A percentile compares a stretch with the other conserved stretches of the same genome.
These are phyloP conservation scores for Aaosphaeria pasadenensis DNA, from an alignment of 2,329 filamentous ascomycete species.

Conservation along the genomic window DNA sequence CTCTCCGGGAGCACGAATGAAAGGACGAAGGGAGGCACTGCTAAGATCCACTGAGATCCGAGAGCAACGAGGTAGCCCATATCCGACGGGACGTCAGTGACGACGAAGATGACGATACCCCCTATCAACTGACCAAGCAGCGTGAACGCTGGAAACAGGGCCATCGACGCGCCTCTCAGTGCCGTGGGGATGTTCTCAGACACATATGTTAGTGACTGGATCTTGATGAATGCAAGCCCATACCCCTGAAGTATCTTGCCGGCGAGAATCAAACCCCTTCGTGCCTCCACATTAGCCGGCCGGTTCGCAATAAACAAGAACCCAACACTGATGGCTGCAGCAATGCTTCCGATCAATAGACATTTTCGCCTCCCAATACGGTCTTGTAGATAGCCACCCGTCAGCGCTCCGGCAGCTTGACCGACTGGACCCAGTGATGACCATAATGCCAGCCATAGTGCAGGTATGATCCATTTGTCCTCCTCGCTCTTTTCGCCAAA, in stretches of 20 bases:
- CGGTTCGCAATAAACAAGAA: conserved; percentile 34
- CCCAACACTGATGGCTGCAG: conserved; percentile 39
- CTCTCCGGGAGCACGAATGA: conserved; percentile 48
- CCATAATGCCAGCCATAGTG: conserved; percentile 47
- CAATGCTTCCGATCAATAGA: conserved; percentile 34
- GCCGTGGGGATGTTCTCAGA: conserved; percentile 44
- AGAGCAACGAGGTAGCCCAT: conserved; percentile 37
- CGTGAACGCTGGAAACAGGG: conserved; percentile 45
- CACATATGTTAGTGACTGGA: conserved; percentile 45
- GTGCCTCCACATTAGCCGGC: conserved; percentile 20
- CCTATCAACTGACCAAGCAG: conserved; percentile 46
- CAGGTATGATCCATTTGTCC: conserved; percentile 30
- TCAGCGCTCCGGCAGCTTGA: conserved; percentile 36
- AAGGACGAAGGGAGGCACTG: conserved; percentile 37
- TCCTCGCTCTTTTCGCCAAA: conserved; percentile 41
- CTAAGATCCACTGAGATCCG: conserved; percentile 41
- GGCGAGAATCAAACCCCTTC: conserved; percentile 40
- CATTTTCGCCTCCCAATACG: conserved; percentile 37
- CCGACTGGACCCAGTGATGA: conserved; percentile 40
- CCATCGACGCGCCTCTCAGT: conserved; percentile 44
- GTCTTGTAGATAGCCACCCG: conserved; percentile 43
- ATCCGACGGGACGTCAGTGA: conserved; percentile 9
- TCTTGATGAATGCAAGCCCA: conserved; percentile 42
- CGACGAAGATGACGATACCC: conserved; percentile 38
- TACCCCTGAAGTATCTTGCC: conserved; percentile 44